Percentiles rank a stretch among this genome's conserved stretches.
Conservation (phyloP, 2,329 filamentous ascomycete genomes). For the Colletotrichum spinosum region DNA sequence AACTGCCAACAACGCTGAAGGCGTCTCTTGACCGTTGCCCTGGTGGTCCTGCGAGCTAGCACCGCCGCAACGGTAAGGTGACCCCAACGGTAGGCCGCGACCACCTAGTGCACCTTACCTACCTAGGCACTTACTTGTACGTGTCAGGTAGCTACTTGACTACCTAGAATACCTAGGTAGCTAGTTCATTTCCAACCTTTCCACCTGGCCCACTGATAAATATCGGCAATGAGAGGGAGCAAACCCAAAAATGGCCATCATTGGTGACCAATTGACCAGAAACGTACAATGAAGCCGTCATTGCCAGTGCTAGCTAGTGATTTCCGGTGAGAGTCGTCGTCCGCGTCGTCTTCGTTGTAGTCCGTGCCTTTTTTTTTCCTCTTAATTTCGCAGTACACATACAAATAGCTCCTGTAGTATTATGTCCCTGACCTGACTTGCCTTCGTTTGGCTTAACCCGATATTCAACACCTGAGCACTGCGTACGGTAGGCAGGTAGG, state of each 20-base stretch:
- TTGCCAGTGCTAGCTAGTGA: conserved; percentile 8
- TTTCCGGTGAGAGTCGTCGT: conserved; percentile 18
- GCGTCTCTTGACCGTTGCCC: too few relatives aligned
- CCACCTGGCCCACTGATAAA: conserved; percentile 24
- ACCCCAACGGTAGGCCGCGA: conserved; percentile 24
- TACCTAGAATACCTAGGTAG: not conserved
- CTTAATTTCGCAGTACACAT: not conserved
- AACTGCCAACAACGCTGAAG: too few relatives aligned
- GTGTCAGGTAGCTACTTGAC: not conserved
- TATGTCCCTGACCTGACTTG: too few relatives aligned
- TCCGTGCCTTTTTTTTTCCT: not conserved
- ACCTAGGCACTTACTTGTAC: not conserved
- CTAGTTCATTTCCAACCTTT: conserved; percentile 23
- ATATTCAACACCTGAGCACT: too few relatives aligned
- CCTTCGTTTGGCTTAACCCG: too few relatives aligned
- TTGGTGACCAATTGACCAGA: not conserved
- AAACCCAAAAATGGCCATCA: conserved; percentile 1
- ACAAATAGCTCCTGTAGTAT: too few relatives aligned
- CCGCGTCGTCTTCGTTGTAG: not conserved
- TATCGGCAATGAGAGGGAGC: not conserved
- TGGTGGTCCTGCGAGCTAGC: not conserved
- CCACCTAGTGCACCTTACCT: too few relatives aligned
- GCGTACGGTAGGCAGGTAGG: too few relatives aligned
- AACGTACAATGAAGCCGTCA: conserved; percentile 13
- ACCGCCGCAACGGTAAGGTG: conserved; percentile 22